phyloP scores from a whole-genome alignment of 228 moss, liverwort and hornwort species.

The Sphagnum fallax region DNA sequence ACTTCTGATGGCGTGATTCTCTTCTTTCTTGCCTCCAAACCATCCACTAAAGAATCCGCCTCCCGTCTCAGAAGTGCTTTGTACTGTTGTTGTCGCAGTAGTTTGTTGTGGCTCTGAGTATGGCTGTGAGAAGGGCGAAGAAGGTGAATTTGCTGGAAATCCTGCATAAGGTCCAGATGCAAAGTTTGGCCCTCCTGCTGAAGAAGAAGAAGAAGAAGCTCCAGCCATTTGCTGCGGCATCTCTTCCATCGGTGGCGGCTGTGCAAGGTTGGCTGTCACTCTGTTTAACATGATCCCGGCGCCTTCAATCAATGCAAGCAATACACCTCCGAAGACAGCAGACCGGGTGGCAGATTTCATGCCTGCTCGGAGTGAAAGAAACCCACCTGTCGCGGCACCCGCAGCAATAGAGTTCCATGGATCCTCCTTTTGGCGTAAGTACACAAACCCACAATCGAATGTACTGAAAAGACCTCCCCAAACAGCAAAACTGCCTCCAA shows the following conservation, averaged over 20 bases:
- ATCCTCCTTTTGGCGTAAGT: constrained; percentile 56
- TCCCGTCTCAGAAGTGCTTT: constrained; percentile 6
- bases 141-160: constrained; percentile 15
- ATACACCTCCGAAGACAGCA: constrained; percentile 47
- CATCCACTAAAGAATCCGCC: constrained; percentile 31
- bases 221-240: constrained; percentile 31
- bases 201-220: neutral
- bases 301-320: constrained; percentile 50
- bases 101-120: constrained; percentile 16
- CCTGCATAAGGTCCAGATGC: constrained; percentile 24
- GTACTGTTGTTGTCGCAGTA: neutral
- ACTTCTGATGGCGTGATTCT: constrained; percentile 11
- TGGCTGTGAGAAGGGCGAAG: constrained; percentile 30
- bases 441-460: constrained; percentile 58
- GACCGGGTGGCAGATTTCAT: constrained; percentile 44
- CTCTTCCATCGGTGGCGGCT: constrained; percentile 39
- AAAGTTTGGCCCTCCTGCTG: constrained; percentile 7
- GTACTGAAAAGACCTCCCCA: constrained; percentile 38
- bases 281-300: constrained; percentile 56
- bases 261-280: constrained; percentile 27
- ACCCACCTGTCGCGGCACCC: constrained; percentile 55
- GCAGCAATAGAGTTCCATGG: constrained; percentile 67
- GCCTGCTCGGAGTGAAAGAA: constrained; percentile 38
- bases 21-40: constrained; percentile 49
- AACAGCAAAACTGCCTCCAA: constrained; percentile 54